Evolutionary conservation across 108 stramenopile genomes (phyloP).

Genomic region (Chaetoceros tenuissimus): DNA sequence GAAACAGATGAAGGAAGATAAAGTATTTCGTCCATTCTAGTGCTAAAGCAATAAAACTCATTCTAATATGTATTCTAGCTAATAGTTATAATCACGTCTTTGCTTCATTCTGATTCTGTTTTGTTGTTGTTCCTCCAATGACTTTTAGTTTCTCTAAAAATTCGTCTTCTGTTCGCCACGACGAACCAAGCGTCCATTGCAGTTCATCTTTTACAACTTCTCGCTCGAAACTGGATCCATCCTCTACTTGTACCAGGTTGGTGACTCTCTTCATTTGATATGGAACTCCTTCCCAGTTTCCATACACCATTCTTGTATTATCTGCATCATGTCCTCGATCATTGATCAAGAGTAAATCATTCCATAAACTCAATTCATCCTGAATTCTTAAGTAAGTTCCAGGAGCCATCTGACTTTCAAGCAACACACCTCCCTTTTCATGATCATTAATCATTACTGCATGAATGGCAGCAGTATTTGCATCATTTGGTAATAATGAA

Average conservation of each 20-base stretch:
- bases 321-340: conserved; percentile 77
- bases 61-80: neutral
- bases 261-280: conserved; percentile 70
- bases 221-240: conserved; percentile 1
- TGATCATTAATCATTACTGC: conserved; percentile 63
- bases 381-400: conserved; percentile 60
- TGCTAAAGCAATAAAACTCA: neutral
- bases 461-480: conserved; percentile 19
- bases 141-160: conserved; percentile 39
- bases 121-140: conserved; percentile 23
- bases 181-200: conserved; percentile 65
- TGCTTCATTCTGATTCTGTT: conserved; percentile 1
- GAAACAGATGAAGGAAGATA: conserved; percentile 75
- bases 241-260: conserved; percentile 6
- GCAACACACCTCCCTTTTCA: conserved; percentile 45
- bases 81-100: neutral
- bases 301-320: conserved; percentile 53
- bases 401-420: conserved; percentile 65
- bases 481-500: neutral
- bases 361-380: conserved; percentile 72
- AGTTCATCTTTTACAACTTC: conserved; percentile 28
- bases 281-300: conserved; percentile 67
- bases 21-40: conserved; percentile 58
- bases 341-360: conserved; percentile 73
- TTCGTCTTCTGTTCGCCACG: conserved; percentile 31